Percentiles rank a stretch among this genome's conserved stretches.
Conservation (phyloP, 257 asterid genomes). For the Ophiorrhiza pumila region DNA sequence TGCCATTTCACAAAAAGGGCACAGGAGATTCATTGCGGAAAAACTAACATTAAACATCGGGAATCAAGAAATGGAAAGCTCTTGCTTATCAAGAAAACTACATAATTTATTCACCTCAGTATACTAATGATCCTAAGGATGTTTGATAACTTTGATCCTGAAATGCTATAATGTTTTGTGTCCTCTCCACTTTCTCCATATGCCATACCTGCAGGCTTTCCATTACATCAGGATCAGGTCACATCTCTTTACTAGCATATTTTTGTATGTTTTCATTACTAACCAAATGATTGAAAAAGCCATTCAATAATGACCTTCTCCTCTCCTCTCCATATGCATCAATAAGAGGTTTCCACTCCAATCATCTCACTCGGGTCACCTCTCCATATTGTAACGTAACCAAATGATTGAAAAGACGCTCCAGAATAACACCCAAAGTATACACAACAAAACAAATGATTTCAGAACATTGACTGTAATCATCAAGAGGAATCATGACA, state of each 20-base stretch:
- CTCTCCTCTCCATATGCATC: background rate
- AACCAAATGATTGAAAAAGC: background rate
- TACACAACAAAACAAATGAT: background rate
- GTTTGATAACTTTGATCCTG: too few relatives aligned
- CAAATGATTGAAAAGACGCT: constrained; percentile 3
- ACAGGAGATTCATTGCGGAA: too few relatives aligned
- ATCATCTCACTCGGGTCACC: constrained; percentile 1
- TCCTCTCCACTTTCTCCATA: background rate
- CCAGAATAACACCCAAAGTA: background rate
- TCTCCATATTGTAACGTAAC: background rate
- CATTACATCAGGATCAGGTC: background rate
- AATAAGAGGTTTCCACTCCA: background rate
- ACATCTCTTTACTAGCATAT: background rate
- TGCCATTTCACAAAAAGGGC: too few relatives aligned
- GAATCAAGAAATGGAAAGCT: background rate
- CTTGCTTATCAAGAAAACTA: background rate
- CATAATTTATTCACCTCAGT: background rate
- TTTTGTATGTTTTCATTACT: constrained; percentile 1
- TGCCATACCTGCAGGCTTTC: background rate
- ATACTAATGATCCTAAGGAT: too few relatives aligned
- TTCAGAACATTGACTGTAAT: background rate
- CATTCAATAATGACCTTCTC: background rate
- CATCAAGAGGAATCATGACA: background rate
- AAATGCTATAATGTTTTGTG: background rate
- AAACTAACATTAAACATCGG: background rate